Evolutionary conservation across 495 filamentous ascomycete genomes (phyloP).

Genomic region (Acidiella bohemica): DNA sequence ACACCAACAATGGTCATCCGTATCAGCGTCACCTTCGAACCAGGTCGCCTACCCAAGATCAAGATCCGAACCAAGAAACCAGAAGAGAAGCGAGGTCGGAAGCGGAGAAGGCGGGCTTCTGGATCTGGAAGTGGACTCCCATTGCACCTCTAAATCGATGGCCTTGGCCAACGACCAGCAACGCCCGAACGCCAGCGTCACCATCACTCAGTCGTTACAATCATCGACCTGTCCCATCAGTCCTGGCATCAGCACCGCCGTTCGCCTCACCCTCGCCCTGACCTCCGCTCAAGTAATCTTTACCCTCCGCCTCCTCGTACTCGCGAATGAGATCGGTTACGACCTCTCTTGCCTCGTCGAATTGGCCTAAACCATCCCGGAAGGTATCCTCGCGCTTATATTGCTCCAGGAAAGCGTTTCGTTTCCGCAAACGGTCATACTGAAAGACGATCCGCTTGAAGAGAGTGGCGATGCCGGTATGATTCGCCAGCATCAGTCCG

Average conservation of each 20-base stretch:
- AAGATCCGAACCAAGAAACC: constrained; percentile 10
- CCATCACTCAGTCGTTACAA: no score
- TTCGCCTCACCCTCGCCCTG: constrained; percentile 6
- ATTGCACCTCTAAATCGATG: no score
- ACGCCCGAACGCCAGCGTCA: no score
- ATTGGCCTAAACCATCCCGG: constrained; percentile 77
- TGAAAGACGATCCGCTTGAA: constrained; percentile 86
- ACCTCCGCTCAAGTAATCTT: constrained; percentile 52
- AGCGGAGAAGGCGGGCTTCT: no score
- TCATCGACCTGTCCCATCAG: constrained; percentile 9
- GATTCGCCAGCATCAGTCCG: constrained; percentile 94
- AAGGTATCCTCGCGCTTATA: constrained; percentile 94
- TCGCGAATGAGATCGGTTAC: constrained; percentile 47
- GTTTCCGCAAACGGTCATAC: constrained; percentile 85
- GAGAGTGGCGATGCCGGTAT: constrained; percentile 91
- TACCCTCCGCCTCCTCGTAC: constrained; percentile 88
- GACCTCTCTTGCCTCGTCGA: constrained; percentile 72
- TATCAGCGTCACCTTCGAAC: constrained; percentile 13
- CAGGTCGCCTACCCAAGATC: constrained; percentile 6
- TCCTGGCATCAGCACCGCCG: constrained; percentile 13
- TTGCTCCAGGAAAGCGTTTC: constrained; percentile 87
- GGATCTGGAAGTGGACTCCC: no score
- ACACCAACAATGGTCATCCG: constrained; percentile 5
- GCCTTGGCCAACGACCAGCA: no score
- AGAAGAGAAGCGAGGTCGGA: neutral